Evolutionary conservation across 2,329 filamentous ascomycete genomes (phyloP).

Genomic region (Hypomyces perniciosus): DNA sequence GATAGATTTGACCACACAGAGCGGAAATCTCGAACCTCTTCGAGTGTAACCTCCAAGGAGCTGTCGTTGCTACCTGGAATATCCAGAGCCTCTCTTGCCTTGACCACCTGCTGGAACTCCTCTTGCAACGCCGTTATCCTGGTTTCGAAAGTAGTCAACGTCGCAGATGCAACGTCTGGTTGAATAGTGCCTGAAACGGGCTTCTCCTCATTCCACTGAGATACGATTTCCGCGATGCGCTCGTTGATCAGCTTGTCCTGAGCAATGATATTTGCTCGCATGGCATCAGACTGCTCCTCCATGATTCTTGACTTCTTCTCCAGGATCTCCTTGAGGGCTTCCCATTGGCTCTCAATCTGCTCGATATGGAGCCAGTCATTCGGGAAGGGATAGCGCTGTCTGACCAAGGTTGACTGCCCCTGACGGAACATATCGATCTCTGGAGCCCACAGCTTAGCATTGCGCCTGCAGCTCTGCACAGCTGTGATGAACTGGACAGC

Average conservation of each 20-base stretch:
- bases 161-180: slow-evolving; percentile 79
- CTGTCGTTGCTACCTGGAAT: slow-evolving; percentile 75
- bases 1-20: slow-evolving; percentile 95
- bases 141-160: slow-evolving; percentile 73
- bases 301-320: slow-evolving; percentile 91
- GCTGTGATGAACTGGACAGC: slow-evolving; percentile 98
- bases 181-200: slow-evolving; percentile 92
- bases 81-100: slow-evolving; percentile 93
- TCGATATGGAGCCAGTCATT: slow-evolving; percentile 93
- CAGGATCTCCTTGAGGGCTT: slow-evolving; percentile 84
- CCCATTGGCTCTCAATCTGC: slow-evolving; percentile 95
- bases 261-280: slow-evolving; percentile 88
- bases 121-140: slow-evolving; percentile 80
- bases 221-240: slow-evolving; percentile 78
- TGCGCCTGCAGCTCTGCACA: slow-evolving; percentile 91
- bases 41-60: slow-evolving; percentile 76
- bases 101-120: slow-evolving; percentile 88
- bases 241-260: slow-evolving; percentile 89
- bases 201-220: slow-evolving; percentile 93
- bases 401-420: slow-evolving; percentile 83
- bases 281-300: slow-evolving; percentile 88
- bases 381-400: slow-evolving; percentile 90
- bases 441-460: slow-evolving; percentile 88
- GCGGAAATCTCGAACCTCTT: slow-evolving; percentile 98
- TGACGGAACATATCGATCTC: slow-evolving; percentile 95